Evolutionary conservation across 805 yeast genomes (phyloP), one percentile per base, ranked within the genome.

Genomic region (Metschnikowia hibisci): DNA sequence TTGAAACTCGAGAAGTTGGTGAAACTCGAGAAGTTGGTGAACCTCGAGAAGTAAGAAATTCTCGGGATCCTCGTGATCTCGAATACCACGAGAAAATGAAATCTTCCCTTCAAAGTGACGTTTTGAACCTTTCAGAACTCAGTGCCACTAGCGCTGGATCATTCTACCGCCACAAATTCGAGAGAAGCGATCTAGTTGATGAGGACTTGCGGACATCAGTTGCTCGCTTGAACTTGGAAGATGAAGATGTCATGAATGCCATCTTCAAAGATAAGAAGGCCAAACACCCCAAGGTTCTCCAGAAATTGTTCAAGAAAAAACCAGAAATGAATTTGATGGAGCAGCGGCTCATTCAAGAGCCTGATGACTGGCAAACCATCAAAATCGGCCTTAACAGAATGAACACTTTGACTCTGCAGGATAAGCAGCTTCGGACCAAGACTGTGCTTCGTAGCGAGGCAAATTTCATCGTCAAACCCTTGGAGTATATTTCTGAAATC

Each of bases 71-170:
- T 12, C 16, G 25, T 3, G 8, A 10, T 2, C 29, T 32, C 12
- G 60, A 66, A 6, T 67, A 63, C 35, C 41, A 63, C 35, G 65
- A 60, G 44, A 68, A 73, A 3, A 56, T 68, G 42, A 65, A 69
- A 44, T 68, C 74, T 3, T 37, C 40, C 13, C 56, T 70, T 36
- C 77, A 71, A 52, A 69, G 74, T 53, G 76, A 71, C 46, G 75
- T 71, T 4, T 62, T 70, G 43, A 71, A 69, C 42, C 56, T 69
- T 42, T 82, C 89, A 28, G 93, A 86, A 59, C 75, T 85, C 48
- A 84, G 93, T 65, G 96, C 96, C 4, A 85, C 96, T 0, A 83
- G 93, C 49, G 95, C 96, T 1, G 95, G 95, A 0, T 85, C 95
- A 25, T 80, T 81, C 45, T 80, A 82, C 35, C 76, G 95, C 56